Evolutionary conservation across 2,329 filamentous ascomycete species (phyloP).

Genomic region (Plectosphaerella sp.): DNA sequence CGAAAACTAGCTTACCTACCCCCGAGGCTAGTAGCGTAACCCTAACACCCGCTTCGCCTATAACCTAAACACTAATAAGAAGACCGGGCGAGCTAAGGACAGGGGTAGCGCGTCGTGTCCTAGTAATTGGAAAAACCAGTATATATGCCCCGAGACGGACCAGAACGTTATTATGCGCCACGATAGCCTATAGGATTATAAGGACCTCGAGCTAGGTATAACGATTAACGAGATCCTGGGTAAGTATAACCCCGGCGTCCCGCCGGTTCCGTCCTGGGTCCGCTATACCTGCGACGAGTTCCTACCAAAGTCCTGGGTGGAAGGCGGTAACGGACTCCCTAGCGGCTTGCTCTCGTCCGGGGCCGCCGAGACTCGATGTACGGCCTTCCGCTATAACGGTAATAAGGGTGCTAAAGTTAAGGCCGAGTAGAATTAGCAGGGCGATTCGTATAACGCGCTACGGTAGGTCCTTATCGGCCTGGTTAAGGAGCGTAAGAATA

Average conservation of each 20-base stretch:
- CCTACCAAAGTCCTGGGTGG: slow-evolving; percentile 2
- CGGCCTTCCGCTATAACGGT: not conserved
- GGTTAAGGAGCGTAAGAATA: too few species aligned
- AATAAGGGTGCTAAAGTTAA: not conserved
- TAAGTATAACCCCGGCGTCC: slow-evolving; percentile 4
- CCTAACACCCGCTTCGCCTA: slow-evolving; percentile 3
- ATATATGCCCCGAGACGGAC: not conserved
- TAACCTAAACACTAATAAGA: slow-evolving; percentile 6
- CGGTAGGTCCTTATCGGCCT: not conserved
- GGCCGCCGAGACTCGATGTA: not conserved
- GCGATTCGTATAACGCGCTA: not conserved
- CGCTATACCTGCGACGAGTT: slow-evolving; percentile 4
- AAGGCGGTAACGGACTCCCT: slow-evolving; percentile 3
- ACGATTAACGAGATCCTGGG: slow-evolving; percentile 10
- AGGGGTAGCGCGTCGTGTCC: slow-evolving; percentile 5
- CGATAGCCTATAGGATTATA: too few species aligned
- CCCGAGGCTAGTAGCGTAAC: slow-evolving; percentile 7
- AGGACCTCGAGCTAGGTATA: slow-evolving; percentile 6
- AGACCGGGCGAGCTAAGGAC: not conserved
- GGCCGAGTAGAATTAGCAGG: slow-evolving; percentile 3
- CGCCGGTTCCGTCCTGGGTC: too few species aligned
- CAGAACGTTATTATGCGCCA: too few species aligned
- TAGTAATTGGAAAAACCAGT: slow-evolving; percentile 4
- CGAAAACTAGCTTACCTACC: slow-evolving; percentile 8
- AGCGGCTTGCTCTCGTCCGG: not conserved